Evolutionary conservation across 495 filamentous ascomycete species (phyloP), one percentile per base, ranked within the genome.

Genomic region (Neurospora hispaniola): DNA sequence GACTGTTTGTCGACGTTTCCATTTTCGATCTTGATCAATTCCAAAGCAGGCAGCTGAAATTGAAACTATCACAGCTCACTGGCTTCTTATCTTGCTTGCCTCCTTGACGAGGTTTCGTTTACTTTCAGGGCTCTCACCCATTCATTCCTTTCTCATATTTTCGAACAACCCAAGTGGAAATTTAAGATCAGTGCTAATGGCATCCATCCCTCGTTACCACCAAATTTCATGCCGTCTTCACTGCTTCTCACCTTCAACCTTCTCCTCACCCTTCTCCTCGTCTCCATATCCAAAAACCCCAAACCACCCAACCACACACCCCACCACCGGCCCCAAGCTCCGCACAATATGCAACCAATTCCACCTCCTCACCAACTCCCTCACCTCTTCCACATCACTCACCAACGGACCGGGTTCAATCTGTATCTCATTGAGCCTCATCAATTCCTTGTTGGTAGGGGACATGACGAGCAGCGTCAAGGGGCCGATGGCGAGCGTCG

Each of bases 391-490:
- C 2, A 66, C 12, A 8, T 1, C 8, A 66, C 54, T 66, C 8
- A 35, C 27, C 27, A 66, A 18, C 54, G 54, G 54, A 3, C 54
- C 54, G 0, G 54, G 54, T 2, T 66, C 54, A 0, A 66, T 66
- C 27, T 66, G 54, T 0, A 66, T 66, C 27, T 66, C 70, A 0
- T 79, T 73, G 38, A 80, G 62, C 20, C 70, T 70, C 54, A 81
- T 81, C 54, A 82, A 70, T 20, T 31, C 66, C 42, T 78, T 76
- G 41, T 82, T 82, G 31, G 78, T 80, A 5, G 81, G 74, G 14
- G 69, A 39, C 81, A 82, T 81, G 35, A 78, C 72, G 0, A 80
- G 35, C 76, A 74, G 78, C 14, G 81, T 82, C 42, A 81, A 82
- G 1, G 81, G 81, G 12, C 79, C 23, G 23, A 82, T 81, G 35